Percentiles rank a stretch among this genome's conserved stretches.
Conservation (phyloP, 768 basidiomycete species). For the Rhodotorula toruloides region DNA sequence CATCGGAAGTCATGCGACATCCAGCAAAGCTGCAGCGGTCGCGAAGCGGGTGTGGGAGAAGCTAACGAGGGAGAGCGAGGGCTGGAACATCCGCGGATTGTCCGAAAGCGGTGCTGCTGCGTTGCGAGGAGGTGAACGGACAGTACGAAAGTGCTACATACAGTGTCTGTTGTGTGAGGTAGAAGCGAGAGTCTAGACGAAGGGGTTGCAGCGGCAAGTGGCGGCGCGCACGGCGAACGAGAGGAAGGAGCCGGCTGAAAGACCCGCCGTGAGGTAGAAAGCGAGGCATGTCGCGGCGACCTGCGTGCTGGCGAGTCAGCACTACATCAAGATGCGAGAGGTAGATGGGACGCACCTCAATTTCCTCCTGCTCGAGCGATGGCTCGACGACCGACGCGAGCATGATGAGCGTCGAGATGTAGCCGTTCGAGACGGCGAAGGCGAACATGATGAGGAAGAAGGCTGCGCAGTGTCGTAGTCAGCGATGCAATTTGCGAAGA, state of each 20-base stretch:
- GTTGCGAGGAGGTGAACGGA: too few species aligned
- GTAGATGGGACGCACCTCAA: constrained; percentile 22
- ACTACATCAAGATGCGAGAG: neutral
- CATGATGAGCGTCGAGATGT: constrained; percentile 40
- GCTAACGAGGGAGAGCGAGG: too few species aligned
- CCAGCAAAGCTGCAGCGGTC: too few species aligned
- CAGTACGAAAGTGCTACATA: too few species aligned
- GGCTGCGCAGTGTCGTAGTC: constrained; percentile 1
- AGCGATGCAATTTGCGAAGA: neutral
- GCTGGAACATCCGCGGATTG: too few species aligned
- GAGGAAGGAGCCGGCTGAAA: constrained; percentile 33
- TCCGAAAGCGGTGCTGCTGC: too few species aligned
- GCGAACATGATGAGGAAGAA: constrained; percentile 39
- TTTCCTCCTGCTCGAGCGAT: constrained; percentile 35
- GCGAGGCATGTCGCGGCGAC: constrained; percentile 34
- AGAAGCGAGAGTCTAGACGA: constrained; percentile 8
- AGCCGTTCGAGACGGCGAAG: constrained; percentile 42
- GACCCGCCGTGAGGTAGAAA: constrained; percentile 38
- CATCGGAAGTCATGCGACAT: too few species aligned
- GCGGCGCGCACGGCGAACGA: constrained; percentile 28
- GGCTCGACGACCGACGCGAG: constrained; percentile 38
- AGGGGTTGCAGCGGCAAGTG: constrained; percentile 27
- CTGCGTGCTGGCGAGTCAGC: neutral
- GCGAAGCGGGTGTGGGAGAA: too few species aligned
- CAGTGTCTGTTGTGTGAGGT: too few species aligned